Percentiles rank a stretch among this genome's conserved stretches.
Conservation (phyloP, 192 early-diverging fungal species). For the Entomortierella chlamydospora region DNA sequence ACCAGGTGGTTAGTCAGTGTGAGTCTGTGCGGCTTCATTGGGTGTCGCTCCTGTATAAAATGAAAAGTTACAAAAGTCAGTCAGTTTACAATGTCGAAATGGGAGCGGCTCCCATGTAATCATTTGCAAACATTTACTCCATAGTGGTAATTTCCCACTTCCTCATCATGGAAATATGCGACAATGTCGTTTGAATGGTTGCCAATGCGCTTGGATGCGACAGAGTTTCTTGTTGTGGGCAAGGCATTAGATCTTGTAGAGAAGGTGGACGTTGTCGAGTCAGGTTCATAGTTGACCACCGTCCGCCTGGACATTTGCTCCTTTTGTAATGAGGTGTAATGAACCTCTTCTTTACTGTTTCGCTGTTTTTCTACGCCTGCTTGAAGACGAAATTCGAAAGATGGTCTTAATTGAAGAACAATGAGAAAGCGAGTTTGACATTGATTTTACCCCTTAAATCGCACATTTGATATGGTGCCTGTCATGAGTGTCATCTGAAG, state of each 20-base stretch:
- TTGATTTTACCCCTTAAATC: too few relatives aligned
- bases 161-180: constrained; percentile 81
- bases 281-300: constrained; percentile 25
- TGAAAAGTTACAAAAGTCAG: not conserved
- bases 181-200: constrained; percentile 72
- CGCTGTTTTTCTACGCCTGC: too few relatives aligned
- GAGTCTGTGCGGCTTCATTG: constrained; percentile 94
- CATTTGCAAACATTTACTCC: constrained; percentile 65
- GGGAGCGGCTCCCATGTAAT: too few relatives aligned
- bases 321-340: too few relatives aligned
- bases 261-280: constrained; percentile 43
- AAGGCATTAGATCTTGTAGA: constrained; percentile 45
- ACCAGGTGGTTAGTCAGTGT: constrained; percentile 95
- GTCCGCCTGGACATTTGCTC: constrained; percentile 39
- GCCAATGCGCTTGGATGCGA: constrained; percentile 30
- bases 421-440: too few relatives aligned
- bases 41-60: constrained; percentile 67
- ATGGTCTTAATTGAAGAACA: too few relatives aligned
- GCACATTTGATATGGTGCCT: not conserved
- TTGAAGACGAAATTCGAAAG: too few relatives aligned
- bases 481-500: not conserved
- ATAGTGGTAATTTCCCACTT: constrained; percentile 86
- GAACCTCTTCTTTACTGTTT: too few relatives aligned
- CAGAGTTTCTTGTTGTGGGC: constrained; percentile 29
- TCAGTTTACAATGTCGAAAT: not conserved